Base-by-base conservation (phyloP, 2,329 filamentous ascomycete genomes). In the Amylocarpus encephaloides region DNA sequence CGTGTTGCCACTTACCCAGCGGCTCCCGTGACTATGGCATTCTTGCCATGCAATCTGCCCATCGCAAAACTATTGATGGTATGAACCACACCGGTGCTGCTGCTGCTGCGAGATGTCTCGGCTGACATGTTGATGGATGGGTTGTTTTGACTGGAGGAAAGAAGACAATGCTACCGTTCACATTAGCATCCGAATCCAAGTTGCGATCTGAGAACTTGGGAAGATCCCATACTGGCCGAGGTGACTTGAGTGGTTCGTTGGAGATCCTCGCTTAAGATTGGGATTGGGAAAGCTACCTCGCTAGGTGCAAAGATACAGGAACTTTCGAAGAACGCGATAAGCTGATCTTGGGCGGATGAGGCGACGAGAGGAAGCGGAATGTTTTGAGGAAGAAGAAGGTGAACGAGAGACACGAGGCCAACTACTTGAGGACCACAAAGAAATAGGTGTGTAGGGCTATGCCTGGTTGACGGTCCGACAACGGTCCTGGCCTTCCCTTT, bases 21-120 rank as follows among this genome's bases (percentile, higher is more conserved):
- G 56, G 81, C 83, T 61, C 83, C 83, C 34, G 83, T 87, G 63
- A 87, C 74, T 62, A 87, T 64, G 6, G 67, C 64, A 52, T 70
- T 69, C 54, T 67, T 68, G 35, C 65, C 64, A 55, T 59, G 54
- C 30, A 67, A 50, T 56, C 64, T 61, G 50, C 65, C 65, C 60
- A 67, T 65, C n/a, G 55, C 57, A 45, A 67, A 49, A 50, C 63
- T 63, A 56, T 67, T 67, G 57, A 66, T 67, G 43, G 64, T 66
- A 18, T 56, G 55, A 42, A 58, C 44, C 33, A 49, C 52, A 45
- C 50, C 52, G 33, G 30, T 48, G 48, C 52, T 58, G 48, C 51
- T 58, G 48, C 51, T 55, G 50, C 40, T 57, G 36, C 52, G 49
- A 38, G 56, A 55, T 16, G 46, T 36, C 12, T 36, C 34, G 15